These are phyloP conservation scores for Rutidosis leptorrhynchoides DNA, from an alignment of 129 eudicot genomes.

Conservation along the genomic window DNA sequence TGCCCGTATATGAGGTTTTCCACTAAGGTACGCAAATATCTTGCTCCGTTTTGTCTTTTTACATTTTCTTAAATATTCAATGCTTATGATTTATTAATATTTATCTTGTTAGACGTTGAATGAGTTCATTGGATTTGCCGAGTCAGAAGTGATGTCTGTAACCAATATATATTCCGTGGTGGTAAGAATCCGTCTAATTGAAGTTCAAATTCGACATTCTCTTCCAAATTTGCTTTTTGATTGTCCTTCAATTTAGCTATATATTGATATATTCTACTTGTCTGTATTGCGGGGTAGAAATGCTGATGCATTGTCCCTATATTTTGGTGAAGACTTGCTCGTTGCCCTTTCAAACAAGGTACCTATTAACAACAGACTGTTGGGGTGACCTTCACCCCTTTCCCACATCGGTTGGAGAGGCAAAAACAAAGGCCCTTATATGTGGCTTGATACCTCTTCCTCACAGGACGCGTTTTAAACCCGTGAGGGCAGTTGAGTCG, in stretches of 20 bases:
- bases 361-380: not conserved
- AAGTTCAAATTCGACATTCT: constrained; percentile 9
- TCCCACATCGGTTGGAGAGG: too few relatives aligned
- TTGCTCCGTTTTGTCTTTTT: not conserved
- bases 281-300: constrained; percentile 79
- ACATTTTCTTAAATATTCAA: not conserved
- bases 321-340: constrained; percentile 95
- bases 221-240: constrained; percentile 1
- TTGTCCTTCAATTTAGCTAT: not conserved
- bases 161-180: constrained; percentile 66
- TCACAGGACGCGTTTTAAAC: too few relatives aligned
- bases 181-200: constrained; percentile 46
- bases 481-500: too few relatives aligned
- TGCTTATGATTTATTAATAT: not conserved
- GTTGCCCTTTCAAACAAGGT: constrained; percentile 99
- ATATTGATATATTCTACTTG: not conserved
- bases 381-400: too few relatives aligned
- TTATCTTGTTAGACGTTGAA: constrained; percentile 57
- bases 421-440: too few relatives aligned
- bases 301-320: constrained; percentile 91
- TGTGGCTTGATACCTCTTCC: too few relatives aligned
- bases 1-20: constrained; percentile 73
- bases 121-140: constrained; percentile 65
- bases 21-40: constrained; percentile 53
- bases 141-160: constrained; percentile 72